phyloP scores from a whole-genome alignment of 2,329 filamentous ascomycete genomes.

The Trichoderma lentiforme region DNA sequence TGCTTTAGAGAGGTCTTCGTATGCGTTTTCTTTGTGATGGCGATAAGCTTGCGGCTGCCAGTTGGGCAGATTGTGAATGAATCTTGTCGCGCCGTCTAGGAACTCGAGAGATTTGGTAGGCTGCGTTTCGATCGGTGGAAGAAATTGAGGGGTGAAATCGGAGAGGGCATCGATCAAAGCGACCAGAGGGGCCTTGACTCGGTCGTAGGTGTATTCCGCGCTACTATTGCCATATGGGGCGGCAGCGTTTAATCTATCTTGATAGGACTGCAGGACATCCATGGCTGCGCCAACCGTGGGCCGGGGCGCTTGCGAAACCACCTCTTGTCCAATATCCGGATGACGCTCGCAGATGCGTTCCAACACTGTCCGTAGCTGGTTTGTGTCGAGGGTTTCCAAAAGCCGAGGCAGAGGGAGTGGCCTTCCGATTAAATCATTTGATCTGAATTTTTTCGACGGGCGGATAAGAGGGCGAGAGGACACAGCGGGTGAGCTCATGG shows the following conservation, averaged over 20 bases:
- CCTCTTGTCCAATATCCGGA: conserved; percentile 79
- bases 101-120: conserved; percentile 80
- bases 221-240: conserved; percentile 83
- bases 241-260: conserved; percentile 70
- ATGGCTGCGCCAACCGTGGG: conserved; percentile 80
- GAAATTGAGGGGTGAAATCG: conserved; percentile 93
- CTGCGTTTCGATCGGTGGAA: conserved; percentile 86
- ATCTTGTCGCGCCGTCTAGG: conserved; percentile 82
- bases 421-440: conserved; percentile 62
- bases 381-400: conserved; percentile 87
- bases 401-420: conserved; percentile 63
- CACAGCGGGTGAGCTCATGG: conserved; percentile 74
- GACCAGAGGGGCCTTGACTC: conserved; percentile 75
- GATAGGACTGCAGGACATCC: conserved; percentile 77
- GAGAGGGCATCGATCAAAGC: conserved; percentile 83
- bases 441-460: conserved; percentile 60
- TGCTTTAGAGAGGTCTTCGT: conserved; percentile 91
- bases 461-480: conserved; percentile 64
- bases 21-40: conserved; percentile 90
- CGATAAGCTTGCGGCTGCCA: conserved; percentile 89
- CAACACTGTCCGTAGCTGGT: conserved; percentile 81
- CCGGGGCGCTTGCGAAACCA: conserved; percentile 79
- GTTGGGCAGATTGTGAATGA: conserved; percentile 84
- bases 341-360: conserved; percentile 88
- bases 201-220: conserved; percentile 92